Conservation (phyloP, 2,329 filamentous ascomycete species). For the Penicillium sp. region DNA sequence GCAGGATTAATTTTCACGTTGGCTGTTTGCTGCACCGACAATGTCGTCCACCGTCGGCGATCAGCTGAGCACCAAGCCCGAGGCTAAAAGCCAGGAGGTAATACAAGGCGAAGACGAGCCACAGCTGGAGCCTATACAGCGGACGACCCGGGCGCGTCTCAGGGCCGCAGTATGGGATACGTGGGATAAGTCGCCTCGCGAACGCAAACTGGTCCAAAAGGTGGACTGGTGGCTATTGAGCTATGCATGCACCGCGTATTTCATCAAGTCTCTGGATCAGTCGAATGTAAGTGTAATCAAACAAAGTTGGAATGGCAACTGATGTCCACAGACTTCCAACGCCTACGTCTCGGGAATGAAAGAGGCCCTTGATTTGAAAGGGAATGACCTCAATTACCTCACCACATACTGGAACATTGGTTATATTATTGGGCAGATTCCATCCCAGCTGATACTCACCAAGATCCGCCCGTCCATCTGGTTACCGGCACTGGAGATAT, state of each 20-base stretch:
- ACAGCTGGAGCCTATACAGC: neutral
- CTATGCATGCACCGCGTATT: constrained; percentile 42
- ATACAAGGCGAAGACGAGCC: neutral
- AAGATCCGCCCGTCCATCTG: constrained; percentile 21
- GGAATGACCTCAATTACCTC: constrained; percentile 46
- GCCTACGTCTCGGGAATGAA: constrained; percentile 45
- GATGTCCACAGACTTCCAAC: constrained; percentile 1
- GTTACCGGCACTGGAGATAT: constrained; percentile 24
- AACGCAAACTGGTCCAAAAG: constrained; percentile 34
- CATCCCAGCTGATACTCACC: constrained; percentile 20
- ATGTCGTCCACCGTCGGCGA: neutral
- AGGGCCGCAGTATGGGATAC: constrained; percentile 4
- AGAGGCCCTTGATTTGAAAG: constrained; percentile 41
- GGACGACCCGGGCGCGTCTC: neutral
- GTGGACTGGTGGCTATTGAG: constrained; percentile 41
- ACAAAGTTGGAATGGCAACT: neutral
- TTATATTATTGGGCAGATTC: constrained; percentile 39
- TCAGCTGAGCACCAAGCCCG: neutral
- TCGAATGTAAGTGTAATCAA: constrained; percentile 16
- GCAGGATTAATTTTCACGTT: too few relatives aligned
- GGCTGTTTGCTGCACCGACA: too few relatives aligned
- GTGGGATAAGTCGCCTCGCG: constrained; percentile 4
- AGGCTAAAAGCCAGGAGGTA: neutral
- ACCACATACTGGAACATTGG: constrained; percentile 46
- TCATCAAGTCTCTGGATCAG: constrained; percentile 31